phyloP scores from a whole-genome alignment of 1,284 basidiomycete genomes.

The Sporisorium iseilematis-ciliati region DNA sequence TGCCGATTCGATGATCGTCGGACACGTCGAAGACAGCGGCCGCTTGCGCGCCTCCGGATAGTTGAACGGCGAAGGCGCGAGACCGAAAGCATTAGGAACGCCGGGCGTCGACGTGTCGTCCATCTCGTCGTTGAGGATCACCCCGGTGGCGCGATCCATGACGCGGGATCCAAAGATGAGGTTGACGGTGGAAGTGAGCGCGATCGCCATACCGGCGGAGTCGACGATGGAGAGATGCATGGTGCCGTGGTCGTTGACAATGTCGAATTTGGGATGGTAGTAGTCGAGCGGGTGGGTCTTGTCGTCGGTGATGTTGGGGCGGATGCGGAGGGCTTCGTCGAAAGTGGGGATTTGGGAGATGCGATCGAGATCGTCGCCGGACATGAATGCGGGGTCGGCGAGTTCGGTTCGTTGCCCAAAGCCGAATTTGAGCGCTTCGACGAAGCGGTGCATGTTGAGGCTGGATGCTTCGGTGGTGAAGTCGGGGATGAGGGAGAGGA shows the following conservation, averaged over 20 bases:
- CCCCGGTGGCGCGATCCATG: slow-evolving; percentile 55
- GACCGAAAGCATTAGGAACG: slow-evolving; percentile 71
- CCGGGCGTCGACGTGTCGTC: slow-evolving; percentile 71
- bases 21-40: slow-evolving; percentile 70
- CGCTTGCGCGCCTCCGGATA: slow-evolving; percentile 70
- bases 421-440: slow-evolving; percentile 70
- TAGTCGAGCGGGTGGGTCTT: slow-evolving; percentile 60
- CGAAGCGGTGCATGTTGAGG: slow-evolving; percentile 69
- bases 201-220: slow-evolving; percentile 69
- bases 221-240: slow-evolving; percentile 71
- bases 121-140: slow-evolving; percentile 71
- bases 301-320: slow-evolving; percentile 65
- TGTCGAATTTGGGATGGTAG: slow-evolving; percentile 70
- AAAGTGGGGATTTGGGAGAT: slow-evolving; percentile 50
- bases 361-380: slow-evolving; percentile 34
- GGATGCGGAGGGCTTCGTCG: slow-evolving; percentile 58
- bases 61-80: slow-evolving; percentile 68
- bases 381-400: slow-evolving; percentile 71
- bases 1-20: slow-evolving; percentile 69
- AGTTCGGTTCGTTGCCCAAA: slow-evolving; percentile 71
- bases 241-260: slow-evolving; percentile 70
- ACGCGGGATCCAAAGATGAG: slow-evolving; percentile 70
- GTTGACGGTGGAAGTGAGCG: slow-evolving; percentile 71
- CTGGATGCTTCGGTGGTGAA: slow-evolving; percentile 23
- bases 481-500: slow-evolving; percentile 52